These are phyloP conservation scores for Rhodamnia rubescens DNA, from an alignment of 345 rosid genomes.

Conservation along the genomic window DNA sequence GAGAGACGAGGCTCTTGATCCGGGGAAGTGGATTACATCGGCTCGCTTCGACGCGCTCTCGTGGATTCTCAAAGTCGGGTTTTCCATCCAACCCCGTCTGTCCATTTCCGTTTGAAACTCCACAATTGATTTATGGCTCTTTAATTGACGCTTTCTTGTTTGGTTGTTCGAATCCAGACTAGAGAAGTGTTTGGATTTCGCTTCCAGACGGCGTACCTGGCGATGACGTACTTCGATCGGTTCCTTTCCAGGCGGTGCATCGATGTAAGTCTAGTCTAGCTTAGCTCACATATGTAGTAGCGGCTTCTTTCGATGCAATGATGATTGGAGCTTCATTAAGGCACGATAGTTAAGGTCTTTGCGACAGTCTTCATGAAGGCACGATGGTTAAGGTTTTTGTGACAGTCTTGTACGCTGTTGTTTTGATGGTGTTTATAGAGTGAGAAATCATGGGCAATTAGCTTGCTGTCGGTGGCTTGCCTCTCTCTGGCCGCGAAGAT, in stretches of 20 bases:
- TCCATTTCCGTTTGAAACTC: background rate
- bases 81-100: background rate
- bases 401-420: background rate
- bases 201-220: conserved; percentile 36
- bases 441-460: conserved; percentile 42
- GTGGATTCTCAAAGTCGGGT: conserved; percentile 47
- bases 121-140: background rate
- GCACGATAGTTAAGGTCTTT: background rate
- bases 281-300: background rate
- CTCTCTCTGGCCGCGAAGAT: conserved; percentile 61
- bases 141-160: background rate
- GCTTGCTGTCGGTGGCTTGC: conserved; percentile 45
- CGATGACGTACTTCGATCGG: conserved; percentile 47
- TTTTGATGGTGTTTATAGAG: background rate
- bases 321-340: background rate
- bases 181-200: conserved; percentile 28
- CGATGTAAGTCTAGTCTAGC: conserved; percentile 19
- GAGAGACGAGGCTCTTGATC: conserved; percentile 8
- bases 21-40: conserved; percentile 14
- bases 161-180: conserved; percentile 19
- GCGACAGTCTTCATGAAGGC: background rate
- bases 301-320: background rate
- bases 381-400: background rate
- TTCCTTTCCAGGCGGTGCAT: conserved; percentile 27
- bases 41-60: conserved; percentile 35